Base-by-base conservation (phyloP, 805 yeast genomes). In the Metschnikowia amazonensis region DNA sequence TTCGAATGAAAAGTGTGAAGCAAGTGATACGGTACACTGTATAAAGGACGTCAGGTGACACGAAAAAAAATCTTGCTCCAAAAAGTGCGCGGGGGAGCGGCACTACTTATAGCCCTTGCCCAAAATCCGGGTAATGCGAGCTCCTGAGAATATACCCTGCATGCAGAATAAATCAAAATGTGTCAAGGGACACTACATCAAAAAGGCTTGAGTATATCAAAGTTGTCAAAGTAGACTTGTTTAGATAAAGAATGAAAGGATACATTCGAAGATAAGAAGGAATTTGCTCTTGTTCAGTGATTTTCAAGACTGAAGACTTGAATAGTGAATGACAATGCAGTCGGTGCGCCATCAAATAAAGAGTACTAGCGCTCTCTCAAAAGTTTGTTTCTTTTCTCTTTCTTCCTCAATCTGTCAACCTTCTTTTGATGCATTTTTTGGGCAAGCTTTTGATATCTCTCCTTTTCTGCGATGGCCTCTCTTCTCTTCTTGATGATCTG, bases 361-460 rank as follows among this genome's bases (percentile, higher is more conserved):
- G 21, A 31, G 9, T 6, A 35, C 9, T 63, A 86, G 66, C 97
- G 96, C 62, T 90, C 98, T 64, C 84, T 89, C 63, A 90, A 81
- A 59, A 89, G 72, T 70, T 92, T 92, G 72, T 90, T 92, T 70
- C 98, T 83, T 84, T 92, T 92, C 63, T 92, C 99, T 62, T 85
- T 82, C 72, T 85, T 83, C 70, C 86, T 83, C 69, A 92, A 64
- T 67, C 99, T 80, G 53, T 89, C 98, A 33, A 89, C 86, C 72
- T 81, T 86, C 82, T 89, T 90, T 35, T 85, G 85, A 62, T 89
- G 92, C 96, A 92, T 87, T 67, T 85, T 88, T 46, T 79, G 76
- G 10, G 96, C 94, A 62, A 92, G 63, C 60, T 74, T 74, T 59
- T 86, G 95, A 60, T 82, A 87, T 58, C 99, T 79, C 63, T 92